phyloP scores from a whole-genome alignment of 73 alveolate genomes.

The Breviolum minutum region DNA sequence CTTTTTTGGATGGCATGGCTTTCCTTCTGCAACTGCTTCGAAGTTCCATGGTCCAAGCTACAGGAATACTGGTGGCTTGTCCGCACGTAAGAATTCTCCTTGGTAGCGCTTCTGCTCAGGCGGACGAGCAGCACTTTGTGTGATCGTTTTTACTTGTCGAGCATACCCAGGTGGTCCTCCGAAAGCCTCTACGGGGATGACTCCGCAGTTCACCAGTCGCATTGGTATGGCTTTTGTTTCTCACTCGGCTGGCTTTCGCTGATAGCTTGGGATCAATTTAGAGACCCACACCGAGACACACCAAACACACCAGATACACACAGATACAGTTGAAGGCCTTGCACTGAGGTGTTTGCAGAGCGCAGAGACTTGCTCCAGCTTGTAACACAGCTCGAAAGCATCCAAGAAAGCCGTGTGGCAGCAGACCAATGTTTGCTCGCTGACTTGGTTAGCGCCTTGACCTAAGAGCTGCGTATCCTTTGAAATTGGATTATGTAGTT shows the following conservation, averaged over 20 bases:
- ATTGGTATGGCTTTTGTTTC: too few species aligned
- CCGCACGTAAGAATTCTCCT: too few species aligned
- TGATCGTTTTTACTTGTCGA: neutral
- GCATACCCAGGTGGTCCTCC: neutral
- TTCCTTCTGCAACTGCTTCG: constrained; percentile 29
- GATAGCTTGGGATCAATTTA: neutral
- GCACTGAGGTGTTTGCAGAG: constrained; percentile 24
- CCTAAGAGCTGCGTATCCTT: neutral
- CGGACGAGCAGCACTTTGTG: neutral
- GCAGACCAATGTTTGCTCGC: constrained; percentile 53
- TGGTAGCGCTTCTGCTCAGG: too few species aligned
- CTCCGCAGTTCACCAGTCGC: neutral
- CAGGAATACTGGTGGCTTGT: constrained; percentile 32
- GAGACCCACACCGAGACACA: too few species aligned
- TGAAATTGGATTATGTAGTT: neutral
- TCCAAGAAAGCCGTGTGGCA: constrained; percentile 70
- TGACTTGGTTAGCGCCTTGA: constrained; percentile 47
- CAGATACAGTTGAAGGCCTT: neutral
- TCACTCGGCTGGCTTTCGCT: too few species aligned
- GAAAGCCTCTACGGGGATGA: constrained; percentile 34
- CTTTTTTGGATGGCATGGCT: constrained; percentile 43
- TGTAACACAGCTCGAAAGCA: constrained; percentile 80
- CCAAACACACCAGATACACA: too few species aligned
- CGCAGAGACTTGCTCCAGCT: constrained; percentile 53
- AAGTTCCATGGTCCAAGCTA: constrained; percentile 40